phyloP scores from a whole-genome alignment of 306 rosid species.

The Prunus davidiana region DNA sequence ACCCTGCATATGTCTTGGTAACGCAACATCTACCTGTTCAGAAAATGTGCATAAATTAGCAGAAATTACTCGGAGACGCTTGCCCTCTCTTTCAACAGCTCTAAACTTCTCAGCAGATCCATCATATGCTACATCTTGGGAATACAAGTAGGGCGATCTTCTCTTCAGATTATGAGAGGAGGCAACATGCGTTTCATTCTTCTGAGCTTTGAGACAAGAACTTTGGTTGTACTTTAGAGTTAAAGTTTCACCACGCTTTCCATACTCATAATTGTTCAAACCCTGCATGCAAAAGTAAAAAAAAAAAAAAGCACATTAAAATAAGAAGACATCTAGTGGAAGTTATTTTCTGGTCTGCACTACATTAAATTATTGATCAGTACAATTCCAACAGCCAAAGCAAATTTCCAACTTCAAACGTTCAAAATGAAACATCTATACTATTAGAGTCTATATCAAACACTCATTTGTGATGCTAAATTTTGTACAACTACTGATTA shows the following conservation, averaged over 20 bases:
- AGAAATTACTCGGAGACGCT: constrained; percentile 39
- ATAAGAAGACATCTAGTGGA: background rate
- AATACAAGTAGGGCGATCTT: constrained; percentile 34
- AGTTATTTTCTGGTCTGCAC: background rate
- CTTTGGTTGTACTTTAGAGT: constrained; percentile 27
- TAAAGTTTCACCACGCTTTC: constrained; percentile 26
- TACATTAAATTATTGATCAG: background rate
- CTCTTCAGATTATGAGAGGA: constrained; percentile 55
- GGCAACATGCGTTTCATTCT: constrained; percentile 31
- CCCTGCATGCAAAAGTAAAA: constrained; percentile 46
- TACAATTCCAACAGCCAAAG: background rate
- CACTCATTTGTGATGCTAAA: background rate
- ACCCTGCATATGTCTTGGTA: constrained; percentile 44
- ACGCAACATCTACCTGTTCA: constrained; percentile 42
- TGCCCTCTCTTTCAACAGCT: constrained; percentile 51
- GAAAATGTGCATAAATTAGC: constrained; percentile 34
- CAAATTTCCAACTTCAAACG: constrained; percentile 3
- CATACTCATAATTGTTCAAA: constrained; percentile 42
- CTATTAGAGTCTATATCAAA: background rate
- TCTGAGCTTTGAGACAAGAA: constrained; percentile 39
- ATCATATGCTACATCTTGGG: constrained; percentile 51
- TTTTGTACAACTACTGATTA: background rate
- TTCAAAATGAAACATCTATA: background rate
- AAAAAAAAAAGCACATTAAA: constrained; percentile 19
- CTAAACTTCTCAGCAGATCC: constrained; percentile 55